These are phyloP conservation scores for Aspergillus kassunensis DNA, from an alignment of 495 filamentous ascomycete genomes.

Conservation along the genomic window DNA sequence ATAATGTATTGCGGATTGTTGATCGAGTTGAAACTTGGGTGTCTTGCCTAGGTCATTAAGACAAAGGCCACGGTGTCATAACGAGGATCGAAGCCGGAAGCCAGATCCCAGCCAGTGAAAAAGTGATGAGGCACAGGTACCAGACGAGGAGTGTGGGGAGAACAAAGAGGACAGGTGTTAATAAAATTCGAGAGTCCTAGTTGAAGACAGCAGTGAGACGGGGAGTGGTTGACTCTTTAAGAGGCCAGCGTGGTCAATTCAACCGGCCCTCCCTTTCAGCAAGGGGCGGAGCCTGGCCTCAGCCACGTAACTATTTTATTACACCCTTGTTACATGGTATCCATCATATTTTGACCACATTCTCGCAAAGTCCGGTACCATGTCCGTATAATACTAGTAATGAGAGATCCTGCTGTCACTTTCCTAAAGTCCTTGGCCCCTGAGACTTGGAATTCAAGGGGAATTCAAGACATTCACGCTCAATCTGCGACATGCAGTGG, in stretches of 20 bases:
- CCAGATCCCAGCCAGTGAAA: constrained; percentile 15
- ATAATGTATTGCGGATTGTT: background rate
- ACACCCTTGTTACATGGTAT: background rate
- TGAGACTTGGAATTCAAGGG: background rate
- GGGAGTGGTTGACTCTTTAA: constrained; percentile 33
- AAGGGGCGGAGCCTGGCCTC: constrained; percentile 24
- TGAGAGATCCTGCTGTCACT: too few species aligned
- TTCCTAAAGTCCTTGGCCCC: background rate
- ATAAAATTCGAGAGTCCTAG: constrained; percentile 9
- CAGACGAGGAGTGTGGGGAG: background rate
- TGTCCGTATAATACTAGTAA: too few species aligned
- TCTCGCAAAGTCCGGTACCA: too few species aligned
- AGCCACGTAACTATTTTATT: constrained; percentile 20
- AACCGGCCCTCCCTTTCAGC: constrained; percentile 7
- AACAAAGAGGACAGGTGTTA: constrained; percentile 37
- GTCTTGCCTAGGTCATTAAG: constrained; percentile 12
- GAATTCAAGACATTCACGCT: background rate
- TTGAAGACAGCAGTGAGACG: constrained; percentile 17
- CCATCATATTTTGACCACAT: too few species aligned
- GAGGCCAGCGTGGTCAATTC: constrained; percentile 48
- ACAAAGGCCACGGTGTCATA: constrained; percentile 39
- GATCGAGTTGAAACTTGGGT: background rate
- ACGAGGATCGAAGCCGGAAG: constrained; percentile 26
- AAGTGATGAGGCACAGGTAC: constrained; percentile 11
- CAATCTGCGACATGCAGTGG: constrained; percentile 3